A percentile compares a stretch with the other conserved stretches of the same genome.
These are phyloP conservation scores for Phytophthora quininea DNA, from an alignment of 352 stramenopile species.

Conservation along the genomic window DNA sequence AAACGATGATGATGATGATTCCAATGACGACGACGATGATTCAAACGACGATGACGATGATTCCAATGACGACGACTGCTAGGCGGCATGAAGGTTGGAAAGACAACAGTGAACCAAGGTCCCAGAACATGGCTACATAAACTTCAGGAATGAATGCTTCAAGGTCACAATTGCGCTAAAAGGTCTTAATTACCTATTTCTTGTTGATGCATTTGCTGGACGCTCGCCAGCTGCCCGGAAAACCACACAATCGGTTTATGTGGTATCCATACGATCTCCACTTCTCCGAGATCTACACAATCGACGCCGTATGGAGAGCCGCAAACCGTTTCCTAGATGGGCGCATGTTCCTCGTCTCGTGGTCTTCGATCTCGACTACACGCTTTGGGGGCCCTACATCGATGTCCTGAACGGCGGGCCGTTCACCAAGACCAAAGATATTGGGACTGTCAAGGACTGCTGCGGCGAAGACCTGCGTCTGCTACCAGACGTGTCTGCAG, in stretches of 20 bases:
- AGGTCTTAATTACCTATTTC: too few relatives aligned
- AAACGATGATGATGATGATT: too few relatives aligned
- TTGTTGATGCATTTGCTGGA: too few relatives aligned
- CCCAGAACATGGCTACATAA: too few relatives aligned
- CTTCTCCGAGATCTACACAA: not conserved
- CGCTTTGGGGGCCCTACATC: constrained; percentile 76
- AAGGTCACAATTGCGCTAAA: too few relatives aligned
- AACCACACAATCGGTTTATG: not conserved
- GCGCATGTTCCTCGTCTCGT: constrained; percentile 54
- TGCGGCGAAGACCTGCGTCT: constrained; percentile 71
- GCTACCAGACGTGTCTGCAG: constrained; percentile 59
- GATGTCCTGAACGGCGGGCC: constrained; percentile 75
- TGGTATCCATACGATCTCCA: not conserved
- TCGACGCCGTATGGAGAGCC: not conserved
- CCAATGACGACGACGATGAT: too few relatives aligned
- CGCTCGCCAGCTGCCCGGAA: too few relatives aligned
- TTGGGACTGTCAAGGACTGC: constrained; percentile 61
- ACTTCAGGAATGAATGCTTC: too few relatives aligned
- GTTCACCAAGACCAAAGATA: constrained; percentile 58
- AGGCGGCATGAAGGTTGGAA: too few relatives aligned
- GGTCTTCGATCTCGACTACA: constrained; percentile 73
- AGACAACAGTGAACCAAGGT: too few relatives aligned
- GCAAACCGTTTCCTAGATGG: constrained; percentile 38
- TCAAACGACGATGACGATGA: too few relatives aligned
- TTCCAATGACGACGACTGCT: too few relatives aligned